Evolutionary conservation across 768 basidiomycete species (phyloP).

Genomic region (Pulveroboletus frians): DNA sequence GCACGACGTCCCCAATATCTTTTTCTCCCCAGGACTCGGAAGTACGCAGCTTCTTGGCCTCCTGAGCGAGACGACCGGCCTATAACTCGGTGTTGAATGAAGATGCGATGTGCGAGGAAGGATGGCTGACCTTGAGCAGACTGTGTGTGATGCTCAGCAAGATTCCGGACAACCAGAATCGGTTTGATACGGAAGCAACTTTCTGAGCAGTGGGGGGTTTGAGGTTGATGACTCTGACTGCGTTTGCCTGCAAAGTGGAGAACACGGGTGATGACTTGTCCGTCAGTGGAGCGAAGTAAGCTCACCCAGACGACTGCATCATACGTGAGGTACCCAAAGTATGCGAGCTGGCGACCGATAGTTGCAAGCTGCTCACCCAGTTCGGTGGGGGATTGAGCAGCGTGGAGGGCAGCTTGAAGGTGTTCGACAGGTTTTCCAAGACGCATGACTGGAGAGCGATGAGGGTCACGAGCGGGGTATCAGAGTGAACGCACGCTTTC

Average conservation of each 20-base stretch:
- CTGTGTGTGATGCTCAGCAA: conserved; percentile 70
- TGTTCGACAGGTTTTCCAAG: conserved; percentile 94
- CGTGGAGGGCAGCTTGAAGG: conserved; percentile 81
- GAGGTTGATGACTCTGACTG: conserved; percentile 59
- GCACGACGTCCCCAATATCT: conserved; percentile 58
- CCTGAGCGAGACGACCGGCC: conserved; percentile 58
- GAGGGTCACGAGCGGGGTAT: background rate
- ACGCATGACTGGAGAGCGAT: conserved; percentile 63
- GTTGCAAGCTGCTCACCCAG: conserved; percentile 70
- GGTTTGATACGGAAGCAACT: conserved; percentile 63
- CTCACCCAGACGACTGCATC: conserved; percentile 86
- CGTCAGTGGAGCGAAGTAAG: background rate
- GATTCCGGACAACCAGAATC: conserved; percentile 88
- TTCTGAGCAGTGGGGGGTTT: conserved; percentile 55
- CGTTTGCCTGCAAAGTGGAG: conserved; percentile 46
- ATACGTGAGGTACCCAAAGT: conserved; percentile 81
- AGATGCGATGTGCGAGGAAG: background rate
- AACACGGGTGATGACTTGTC: background rate
- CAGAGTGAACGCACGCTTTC: conserved; percentile 59
- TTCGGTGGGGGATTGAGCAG: conserved; percentile 50
- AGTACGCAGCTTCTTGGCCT: conserved; percentile 48
- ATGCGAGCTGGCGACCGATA: conserved; percentile 78
- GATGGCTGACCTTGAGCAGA: conserved; percentile 52
- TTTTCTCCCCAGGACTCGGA: conserved; percentile 54
- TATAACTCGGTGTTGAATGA: conserved; percentile 19